phyloP scores from a whole-genome alignment of 176 grass and related monocot species.

The Oryza meridionalis region DNA sequence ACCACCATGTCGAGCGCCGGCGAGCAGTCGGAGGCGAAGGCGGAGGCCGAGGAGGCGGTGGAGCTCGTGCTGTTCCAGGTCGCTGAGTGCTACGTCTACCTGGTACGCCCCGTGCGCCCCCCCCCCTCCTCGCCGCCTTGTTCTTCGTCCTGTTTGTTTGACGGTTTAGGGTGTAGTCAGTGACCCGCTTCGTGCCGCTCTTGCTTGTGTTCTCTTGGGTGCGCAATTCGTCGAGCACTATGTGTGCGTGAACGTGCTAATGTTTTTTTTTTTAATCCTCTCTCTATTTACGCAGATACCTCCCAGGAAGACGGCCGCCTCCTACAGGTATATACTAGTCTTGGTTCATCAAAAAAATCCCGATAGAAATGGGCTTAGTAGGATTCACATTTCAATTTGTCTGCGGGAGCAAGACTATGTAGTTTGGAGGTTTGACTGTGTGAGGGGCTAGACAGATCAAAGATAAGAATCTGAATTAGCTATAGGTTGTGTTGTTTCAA shows the following conservation, averaged over 20 bases:
- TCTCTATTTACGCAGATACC: conserved; percentile 71
- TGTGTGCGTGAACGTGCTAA: background rate
- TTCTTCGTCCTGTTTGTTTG: too few species aligned
- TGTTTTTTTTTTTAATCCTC: background rate
- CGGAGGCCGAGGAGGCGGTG: conserved; percentile 56
- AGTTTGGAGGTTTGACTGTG: background rate
- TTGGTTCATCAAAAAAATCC: background rate
- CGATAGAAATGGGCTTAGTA: background rate
- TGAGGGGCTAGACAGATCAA: background rate
- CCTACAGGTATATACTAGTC: conserved; percentile 67
- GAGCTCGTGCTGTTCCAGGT: conserved; percentile 95
- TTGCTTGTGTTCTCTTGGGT: background rate
- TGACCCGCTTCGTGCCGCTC: background rate
- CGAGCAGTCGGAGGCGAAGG: conserved; percentile 46
- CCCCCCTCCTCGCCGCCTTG: background rate
- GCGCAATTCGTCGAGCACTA: conserved; percentile 17
- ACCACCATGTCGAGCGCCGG: conserved; percentile 42
- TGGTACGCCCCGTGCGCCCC: conserved; percentile 46
- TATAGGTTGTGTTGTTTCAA: background rate
- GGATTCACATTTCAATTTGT: conserved; percentile 21
- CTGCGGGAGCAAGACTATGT: background rate
- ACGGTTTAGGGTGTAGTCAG: background rate
- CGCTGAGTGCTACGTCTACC: conserved; percentile 92
- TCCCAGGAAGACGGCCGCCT: conserved; percentile 89
- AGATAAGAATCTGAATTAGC: background rate